A percentile compares a stretch with the other conserved stretches of the same genome.
phyloP scores from a whole-genome alignment of 73 alveolate species.

The Paramecium sexaurelia region DNA sequence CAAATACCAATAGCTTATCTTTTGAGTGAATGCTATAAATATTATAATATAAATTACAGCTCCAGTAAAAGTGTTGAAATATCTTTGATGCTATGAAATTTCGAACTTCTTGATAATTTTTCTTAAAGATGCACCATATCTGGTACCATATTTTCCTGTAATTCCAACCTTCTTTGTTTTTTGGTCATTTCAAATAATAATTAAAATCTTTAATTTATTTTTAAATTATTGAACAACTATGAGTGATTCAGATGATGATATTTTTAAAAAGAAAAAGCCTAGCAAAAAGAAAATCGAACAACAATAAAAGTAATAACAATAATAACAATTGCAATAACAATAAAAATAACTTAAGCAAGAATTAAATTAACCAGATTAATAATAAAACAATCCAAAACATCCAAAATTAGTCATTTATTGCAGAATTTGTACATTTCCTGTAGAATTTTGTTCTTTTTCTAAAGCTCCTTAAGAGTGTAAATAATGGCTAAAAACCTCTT shows the following conservation, averaged over 20 bases:
- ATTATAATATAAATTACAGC: conserved; percentile 69
- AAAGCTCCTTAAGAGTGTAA: conserved; percentile 7
- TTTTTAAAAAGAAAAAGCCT: conserved; percentile 31
- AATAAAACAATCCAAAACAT: neutral
- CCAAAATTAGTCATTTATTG: conserved; percentile 25
- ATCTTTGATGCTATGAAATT: conserved; percentile 87
- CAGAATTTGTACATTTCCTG: conserved; percentile 29
- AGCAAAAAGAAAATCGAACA: conserved; percentile 3
- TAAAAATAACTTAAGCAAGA: neutral
- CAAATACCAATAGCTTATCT: conserved; percentile 91
- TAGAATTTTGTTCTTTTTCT: conserved; percentile 17
- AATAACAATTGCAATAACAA: neutral
- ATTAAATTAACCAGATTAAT: neutral
- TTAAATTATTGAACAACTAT: conserved; percentile 8
- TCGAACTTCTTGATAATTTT: conserved; percentile 95
- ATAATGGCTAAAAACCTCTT: conserved; percentile 14
- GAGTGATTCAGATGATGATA: conserved; percentile 47
- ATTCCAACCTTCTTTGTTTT: conserved; percentile 98
- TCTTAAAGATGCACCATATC: conserved; percentile 95
- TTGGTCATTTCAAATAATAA: conserved; percentile 70
- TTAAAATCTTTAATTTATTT: conserved; percentile 52
- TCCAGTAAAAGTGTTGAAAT: conserved; percentile 94
- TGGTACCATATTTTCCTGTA: conserved; percentile 96
- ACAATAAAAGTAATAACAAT: neutral
- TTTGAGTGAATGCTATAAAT: conserved; percentile 76